Base-by-base conservation (phyloP, 176 grass and related monocot species). In the Oryza coarctata region DNA sequence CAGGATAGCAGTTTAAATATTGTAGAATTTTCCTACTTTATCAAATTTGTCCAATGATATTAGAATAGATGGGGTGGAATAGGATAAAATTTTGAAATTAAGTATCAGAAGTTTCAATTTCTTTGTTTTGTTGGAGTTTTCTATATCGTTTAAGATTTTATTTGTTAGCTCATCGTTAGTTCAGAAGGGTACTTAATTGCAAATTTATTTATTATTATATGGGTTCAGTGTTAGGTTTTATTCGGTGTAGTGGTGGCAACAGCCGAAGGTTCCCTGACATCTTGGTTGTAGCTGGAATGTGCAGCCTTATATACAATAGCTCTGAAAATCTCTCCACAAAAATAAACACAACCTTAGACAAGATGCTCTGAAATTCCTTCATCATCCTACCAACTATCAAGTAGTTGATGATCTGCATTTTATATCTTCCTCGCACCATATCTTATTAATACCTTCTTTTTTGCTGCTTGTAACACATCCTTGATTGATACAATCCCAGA, bases 401-500 rank as follows among this genome's bases (percentile, higher is more conserved):
- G 38, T 72, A 52, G 20, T 29, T 72, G 57, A 52, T 27, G 34
- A 65, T 29, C 20, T 86, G 41, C 26, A 73, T 52, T 73, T 38
- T 76, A 49, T 45, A 49, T 65, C 47, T 38, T 49, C 9, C 28
- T 61, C 66, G 49, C 60, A 29, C 30, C 4, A 47, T 61, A 14
- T 62, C 11, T 75, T 70, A 35, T 75, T 32, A 75, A 45, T 55
- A 55, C 18, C 64, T 33, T 2, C 32, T 33, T 49, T 20, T 61
- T 50, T 76, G 38, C 55, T 33, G 41, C 67, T 20, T 78, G 20
- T 34, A 76, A 52, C 35, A 84, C 32, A 70, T 31, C 63, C n/a
- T 65, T 79, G 9, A 35, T 80, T 71, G 65, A 14, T 27, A 28
- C 83, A 33, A 73, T 70, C 28, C 71, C 78, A 89, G 88, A 72